Conservation (phyloP, 2,329 filamentous ascomycete species). For the Pestalotiopsis sp. region DNA sequence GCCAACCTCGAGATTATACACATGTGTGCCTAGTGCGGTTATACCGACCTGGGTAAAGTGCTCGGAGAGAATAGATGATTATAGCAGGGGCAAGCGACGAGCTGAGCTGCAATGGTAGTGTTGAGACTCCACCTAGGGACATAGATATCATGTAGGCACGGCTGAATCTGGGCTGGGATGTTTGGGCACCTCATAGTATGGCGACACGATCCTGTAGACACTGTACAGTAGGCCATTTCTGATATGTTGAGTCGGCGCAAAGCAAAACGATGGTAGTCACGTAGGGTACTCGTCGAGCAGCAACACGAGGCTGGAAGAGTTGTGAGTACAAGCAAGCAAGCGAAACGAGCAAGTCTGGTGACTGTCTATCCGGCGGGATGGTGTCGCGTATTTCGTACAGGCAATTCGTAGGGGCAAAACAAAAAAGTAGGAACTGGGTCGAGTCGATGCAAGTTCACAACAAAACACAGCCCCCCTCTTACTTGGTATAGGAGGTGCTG, state of each 20-base stretch:
- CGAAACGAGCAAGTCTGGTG: neutral
- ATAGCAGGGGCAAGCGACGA: no score
- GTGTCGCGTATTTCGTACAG: neutral
- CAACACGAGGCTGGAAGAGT: neutral
- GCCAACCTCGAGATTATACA: no score
- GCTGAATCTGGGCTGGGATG: neutral
- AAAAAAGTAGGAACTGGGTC: neutral
- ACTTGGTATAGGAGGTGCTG: constrained; percentile 5
- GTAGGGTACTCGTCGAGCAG: neutral
- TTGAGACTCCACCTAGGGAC: no score
- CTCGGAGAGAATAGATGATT: no score
- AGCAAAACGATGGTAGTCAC: neutral
- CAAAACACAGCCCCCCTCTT: neutral
- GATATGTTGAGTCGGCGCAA: neutral
- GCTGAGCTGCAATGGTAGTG: no score
- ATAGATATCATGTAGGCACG: no score
- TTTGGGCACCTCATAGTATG: neutral
- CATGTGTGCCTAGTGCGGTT: no score
- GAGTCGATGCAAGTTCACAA: neutral
- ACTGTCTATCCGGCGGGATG: neutral
- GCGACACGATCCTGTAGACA: neutral
- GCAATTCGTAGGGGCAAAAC: no score
- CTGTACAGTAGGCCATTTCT: neutral
- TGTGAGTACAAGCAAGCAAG: neutral
- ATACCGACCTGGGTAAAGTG: no score